Evolutionary conservation across 495 filamentous ascomycete species (phyloP), one percentile per base, ranked within the genome.

Genomic region (Trichocladium uniseriatum): DNA sequence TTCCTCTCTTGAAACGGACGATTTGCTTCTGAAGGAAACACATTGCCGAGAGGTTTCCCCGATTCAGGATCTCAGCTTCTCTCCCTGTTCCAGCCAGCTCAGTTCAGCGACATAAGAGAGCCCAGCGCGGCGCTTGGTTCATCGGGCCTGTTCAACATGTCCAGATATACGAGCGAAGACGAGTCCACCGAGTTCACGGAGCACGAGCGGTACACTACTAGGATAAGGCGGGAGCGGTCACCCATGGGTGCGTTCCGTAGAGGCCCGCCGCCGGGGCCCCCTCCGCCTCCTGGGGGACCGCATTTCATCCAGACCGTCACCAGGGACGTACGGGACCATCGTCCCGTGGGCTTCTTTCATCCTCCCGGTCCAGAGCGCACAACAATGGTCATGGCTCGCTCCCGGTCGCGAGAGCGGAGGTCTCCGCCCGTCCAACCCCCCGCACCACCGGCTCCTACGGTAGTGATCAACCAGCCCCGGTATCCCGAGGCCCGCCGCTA

Each of bases 361-460:
- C 42, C 45, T 14, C 57, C 64, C 10, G 55, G n/a, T n/a, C n/a
- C n/a, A 5, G 53, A 56, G 43, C 48, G 48, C 13, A 70, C 65
- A 36, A 45, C 65, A 36, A 45, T 69, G 18, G 57, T 69, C 18
- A 61, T 63, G 27, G 64, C 64, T 15, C 65, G 66, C 16, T 65
- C 70, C 32, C 62, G 61, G 20, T 73, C 70, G 13, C 67, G 66
- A 16, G 68, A 71, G 47, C 69, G 67, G 21, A 63, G 64, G 15
- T 63, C 66, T 19, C 55, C 55, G 15, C 53, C 55, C 5, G 59
- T 58, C 43, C 43, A 42, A 8, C n/a, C 2, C 3, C 48, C 38
- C 14, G 38, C 41, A 27, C 38, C 29, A 38, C 45, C 38, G 21
- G 41, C 41, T 62, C 66, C 53, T 13, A 38, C 45, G 27, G 43